These are phyloP conservation scores for Starmera quercuum DNA, from an alignment of 805 yeast species.

Conservation along the genomic window DNA sequence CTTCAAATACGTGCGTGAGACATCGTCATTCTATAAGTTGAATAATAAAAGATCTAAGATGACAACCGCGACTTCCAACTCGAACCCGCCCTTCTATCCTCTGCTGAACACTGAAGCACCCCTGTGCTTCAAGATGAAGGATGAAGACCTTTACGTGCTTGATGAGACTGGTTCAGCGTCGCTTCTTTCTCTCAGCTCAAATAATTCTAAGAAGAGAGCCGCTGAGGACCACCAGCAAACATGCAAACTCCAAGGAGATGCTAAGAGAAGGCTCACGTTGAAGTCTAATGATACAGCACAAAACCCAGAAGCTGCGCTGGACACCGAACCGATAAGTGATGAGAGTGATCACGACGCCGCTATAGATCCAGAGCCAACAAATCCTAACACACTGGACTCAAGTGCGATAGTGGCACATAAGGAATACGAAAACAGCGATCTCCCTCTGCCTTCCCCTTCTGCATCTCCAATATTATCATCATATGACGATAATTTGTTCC, in stretches of 20 bases:
- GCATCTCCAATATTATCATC: slow-evolving; percentile 44
- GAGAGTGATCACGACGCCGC: no score
- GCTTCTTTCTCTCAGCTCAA: neutral
- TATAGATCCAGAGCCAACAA: no score
- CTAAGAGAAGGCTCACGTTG: slow-evolving; percentile 10
- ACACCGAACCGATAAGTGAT: no score
- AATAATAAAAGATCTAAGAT: no score
- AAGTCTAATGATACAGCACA: slow-evolving; percentile 9
- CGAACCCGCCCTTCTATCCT: slow-evolving; percentile 16
- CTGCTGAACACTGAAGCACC: slow-evolving; percentile 13
- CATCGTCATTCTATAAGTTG: no score
- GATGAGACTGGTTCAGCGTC: slow-evolving; percentile 1
- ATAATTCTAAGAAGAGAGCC: slow-evolving; percentile 11
- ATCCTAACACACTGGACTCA: no score
- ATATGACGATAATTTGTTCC: slow-evolving; percentile 11
- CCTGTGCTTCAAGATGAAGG: slow-evolving; percentile 11
- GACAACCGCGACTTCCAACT: no score
- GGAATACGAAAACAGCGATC: slow-evolving; percentile 21
- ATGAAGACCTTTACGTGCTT: slow-evolving; percentile 7
- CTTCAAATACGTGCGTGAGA: no score
- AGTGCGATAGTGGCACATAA: neutral
- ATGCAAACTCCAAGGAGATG: slow-evolving; percentile 4
- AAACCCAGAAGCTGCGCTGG: no score
- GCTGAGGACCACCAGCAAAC: slow-evolving; percentile 11
- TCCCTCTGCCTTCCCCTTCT: slow-evolving; percentile 66